These are phyloP conservation scores for Sphaerulina populicola DNA, from an alignment of 2,329 filamentous ascomycete species.

Conservation along the genomic window DNA sequence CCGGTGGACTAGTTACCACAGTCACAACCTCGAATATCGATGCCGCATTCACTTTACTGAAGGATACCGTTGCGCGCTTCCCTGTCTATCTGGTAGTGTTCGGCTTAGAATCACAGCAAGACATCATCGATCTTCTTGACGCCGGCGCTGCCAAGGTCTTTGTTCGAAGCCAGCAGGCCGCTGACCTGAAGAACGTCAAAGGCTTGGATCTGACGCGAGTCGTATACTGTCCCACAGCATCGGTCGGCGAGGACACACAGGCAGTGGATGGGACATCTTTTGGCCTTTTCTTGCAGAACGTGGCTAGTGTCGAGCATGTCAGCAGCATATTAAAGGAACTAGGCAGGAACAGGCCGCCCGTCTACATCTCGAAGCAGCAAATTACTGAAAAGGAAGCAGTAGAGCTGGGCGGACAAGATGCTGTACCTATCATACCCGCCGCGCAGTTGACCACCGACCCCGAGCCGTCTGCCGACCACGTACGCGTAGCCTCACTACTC, in stretches of 20 bases:
- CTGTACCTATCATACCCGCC: constrained; percentile 67
- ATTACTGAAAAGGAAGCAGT: constrained; percentile 36
- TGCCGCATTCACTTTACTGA: constrained; percentile 46
- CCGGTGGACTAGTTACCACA: constrained; percentile 50
- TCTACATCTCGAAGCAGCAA: constrained; percentile 44
- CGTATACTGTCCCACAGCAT: constrained; percentile 41
- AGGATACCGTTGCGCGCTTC: constrained; percentile 48
- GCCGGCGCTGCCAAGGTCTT: constrained; percentile 79
- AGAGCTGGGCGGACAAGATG: constrained; percentile 38
- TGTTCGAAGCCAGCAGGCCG: constrained; percentile 62
- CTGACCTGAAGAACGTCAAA: constrained; percentile 44
- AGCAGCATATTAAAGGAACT: constrained; percentile 45
- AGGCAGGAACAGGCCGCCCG: constrained; percentile 42
- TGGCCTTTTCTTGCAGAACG: constrained; percentile 39
- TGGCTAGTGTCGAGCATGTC: constrained; percentile 35
- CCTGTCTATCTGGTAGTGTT: constrained; percentile 70
- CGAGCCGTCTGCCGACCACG: constrained; percentile 49
- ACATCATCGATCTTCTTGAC: constrained; percentile 73
- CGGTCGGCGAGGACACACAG: constrained; percentile 39
- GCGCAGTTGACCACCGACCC: constrained; percentile 57
- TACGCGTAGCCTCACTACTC: constrained; percentile 64
- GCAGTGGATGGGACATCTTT: constrained; percentile 40
- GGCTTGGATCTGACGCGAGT: constrained; percentile 50
- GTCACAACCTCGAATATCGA: constrained; percentile 41
- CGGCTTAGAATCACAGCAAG: constrained; percentile 57